Evolutionary conservation across 768 basidiomycete genomes (phyloP).

Genomic region (Lactifluus pinguis): DNA sequence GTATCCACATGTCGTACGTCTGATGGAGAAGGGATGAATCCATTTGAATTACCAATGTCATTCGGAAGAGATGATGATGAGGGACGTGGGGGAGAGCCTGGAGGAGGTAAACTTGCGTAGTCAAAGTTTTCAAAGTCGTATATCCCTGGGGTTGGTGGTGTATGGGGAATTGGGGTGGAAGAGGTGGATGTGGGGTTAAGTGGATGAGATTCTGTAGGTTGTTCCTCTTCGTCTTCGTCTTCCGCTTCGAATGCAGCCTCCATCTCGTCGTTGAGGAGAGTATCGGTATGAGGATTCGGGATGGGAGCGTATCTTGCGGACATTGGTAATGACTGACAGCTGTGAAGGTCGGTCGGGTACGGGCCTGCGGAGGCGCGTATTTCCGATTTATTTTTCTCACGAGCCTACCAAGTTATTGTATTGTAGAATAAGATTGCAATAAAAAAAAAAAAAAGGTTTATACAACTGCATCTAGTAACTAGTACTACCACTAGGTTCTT

Average conservation of each 20-base stretch:
- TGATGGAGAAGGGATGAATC: slow-evolving; percentile 44
- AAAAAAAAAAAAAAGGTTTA: neutral
- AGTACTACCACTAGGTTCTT: neutral
- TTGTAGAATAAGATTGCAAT: neutral
- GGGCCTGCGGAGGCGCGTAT: neutral
- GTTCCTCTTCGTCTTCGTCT: slow-evolving; percentile 54
- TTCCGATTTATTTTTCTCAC: too few relatives aligned
- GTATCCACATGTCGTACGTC: slow-evolving; percentile 25
- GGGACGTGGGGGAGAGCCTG: slow-evolving; percentile 67
- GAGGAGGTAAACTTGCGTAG: slow-evolving; percentile 69
- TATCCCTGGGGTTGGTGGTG: slow-evolving; percentile 26
- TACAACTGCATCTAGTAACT: neutral
- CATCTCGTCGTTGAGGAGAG: slow-evolving; percentile 51
- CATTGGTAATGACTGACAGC: slow-evolving; percentile 23
- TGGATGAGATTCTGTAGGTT: slow-evolving; percentile 40
- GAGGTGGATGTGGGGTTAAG: slow-evolving; percentile 32
- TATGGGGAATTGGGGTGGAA: slow-evolving; percentile 15
- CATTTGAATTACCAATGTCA: slow-evolving; percentile 66
- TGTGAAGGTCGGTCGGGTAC: too few relatives aligned
- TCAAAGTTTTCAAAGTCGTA: slow-evolving; percentile 80
- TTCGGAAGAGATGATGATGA: slow-evolving; percentile 61
- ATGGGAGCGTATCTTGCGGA: slow-evolving; percentile 61
- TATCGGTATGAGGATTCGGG: slow-evolving; percentile 46
- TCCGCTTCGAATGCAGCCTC: slow-evolving; percentile 82
- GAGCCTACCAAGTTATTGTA: too few relatives aligned